Base-by-base conservation (phyloP, 805 yeast species). In the Nakazawaea sp. region DNA sequence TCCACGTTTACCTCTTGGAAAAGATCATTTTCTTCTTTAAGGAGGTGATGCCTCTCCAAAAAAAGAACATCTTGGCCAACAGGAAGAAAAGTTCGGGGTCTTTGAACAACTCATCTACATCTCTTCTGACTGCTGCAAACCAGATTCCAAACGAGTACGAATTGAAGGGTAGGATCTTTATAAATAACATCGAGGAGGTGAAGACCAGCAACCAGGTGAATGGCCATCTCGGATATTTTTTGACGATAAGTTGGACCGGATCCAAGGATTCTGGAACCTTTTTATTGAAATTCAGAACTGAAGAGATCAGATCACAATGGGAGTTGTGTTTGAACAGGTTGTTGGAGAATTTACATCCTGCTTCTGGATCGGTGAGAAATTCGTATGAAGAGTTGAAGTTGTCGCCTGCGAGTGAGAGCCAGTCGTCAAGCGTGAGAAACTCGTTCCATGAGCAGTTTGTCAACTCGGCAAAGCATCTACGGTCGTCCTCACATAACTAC, bases 1-100 rank as follows among this genome's bases (percentile, higher is more conserved):
- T 87, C 56, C 82, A 82, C 51, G 88, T 94, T 16, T 92, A 87
- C 50, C 66, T 92, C 16, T 90, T 92, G 57, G 97, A 92, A 42
- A 59, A 55, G 40, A 72, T 73, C 17, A 69, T 74, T 3, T 73
- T 71, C 45, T 71, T 74, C 42, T 84, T 85, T 59, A 78, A 78
- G 49, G 88, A 81, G 50, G 61, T 70, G 19, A 42, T 52, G 6
- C 56, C 61, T 7, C 53, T 48, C 33, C 46, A 40, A 23, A 66
- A 66, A 34, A 69, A 71, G 44, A 77, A 73, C 52, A 63, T 74
- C 32, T 58, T 70, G 6, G 56, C 73, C 15, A 61, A 70, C 33
- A 62, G 76, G 41, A 73, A 75, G 54, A 72, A 75, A 46, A 59
- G 74, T 8, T 47, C 63, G 24, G 51, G 70, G 5, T 65, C 73